Conservation (phyloP, 345 rosid genomes). For the Rhodomyrtus tomentosa region DNA sequence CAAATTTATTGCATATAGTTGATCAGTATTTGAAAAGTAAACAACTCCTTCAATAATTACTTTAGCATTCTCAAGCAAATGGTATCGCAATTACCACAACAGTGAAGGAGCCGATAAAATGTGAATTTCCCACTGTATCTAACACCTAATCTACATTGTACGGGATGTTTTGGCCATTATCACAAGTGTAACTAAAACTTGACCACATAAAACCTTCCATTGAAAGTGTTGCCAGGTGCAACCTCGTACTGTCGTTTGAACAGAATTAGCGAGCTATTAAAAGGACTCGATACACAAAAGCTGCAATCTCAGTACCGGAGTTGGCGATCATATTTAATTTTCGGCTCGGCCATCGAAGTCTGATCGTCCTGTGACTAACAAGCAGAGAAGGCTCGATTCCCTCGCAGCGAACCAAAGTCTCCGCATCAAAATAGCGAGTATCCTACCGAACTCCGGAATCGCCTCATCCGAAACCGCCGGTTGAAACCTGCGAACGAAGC, state of each 20-base stretch:
- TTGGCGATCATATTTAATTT: constrained; percentile 91
- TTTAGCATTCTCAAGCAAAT: background rate
- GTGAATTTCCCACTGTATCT: background rate
- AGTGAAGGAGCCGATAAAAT: background rate
- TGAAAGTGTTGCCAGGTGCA: background rate
- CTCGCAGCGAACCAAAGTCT: background rate
- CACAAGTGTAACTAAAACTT: background rate
- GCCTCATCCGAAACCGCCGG: background rate
- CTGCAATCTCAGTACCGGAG: constrained; percentile 42
- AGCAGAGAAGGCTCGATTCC: background rate
- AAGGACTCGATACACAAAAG: background rate
- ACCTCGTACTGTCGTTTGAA: background rate
- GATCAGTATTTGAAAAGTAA: background rate
- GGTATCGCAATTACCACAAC: background rate
- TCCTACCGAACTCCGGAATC: background rate
- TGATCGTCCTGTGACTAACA: background rate
- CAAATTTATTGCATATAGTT: background rate
- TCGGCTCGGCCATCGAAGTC: constrained; percentile 60
- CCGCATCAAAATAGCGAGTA: background rate
- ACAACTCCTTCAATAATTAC: background rate
- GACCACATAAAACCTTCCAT: background rate
- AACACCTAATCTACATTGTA: background rate
- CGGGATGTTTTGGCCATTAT: background rate
- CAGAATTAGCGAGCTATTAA: background rate
- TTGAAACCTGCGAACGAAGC: background rate